Percentiles rank a stretch among this genome's conserved stretches.
Conservation (phyloP, 2,329 filamentous ascomycete genomes). For the Epichloe scottii region DNA sequence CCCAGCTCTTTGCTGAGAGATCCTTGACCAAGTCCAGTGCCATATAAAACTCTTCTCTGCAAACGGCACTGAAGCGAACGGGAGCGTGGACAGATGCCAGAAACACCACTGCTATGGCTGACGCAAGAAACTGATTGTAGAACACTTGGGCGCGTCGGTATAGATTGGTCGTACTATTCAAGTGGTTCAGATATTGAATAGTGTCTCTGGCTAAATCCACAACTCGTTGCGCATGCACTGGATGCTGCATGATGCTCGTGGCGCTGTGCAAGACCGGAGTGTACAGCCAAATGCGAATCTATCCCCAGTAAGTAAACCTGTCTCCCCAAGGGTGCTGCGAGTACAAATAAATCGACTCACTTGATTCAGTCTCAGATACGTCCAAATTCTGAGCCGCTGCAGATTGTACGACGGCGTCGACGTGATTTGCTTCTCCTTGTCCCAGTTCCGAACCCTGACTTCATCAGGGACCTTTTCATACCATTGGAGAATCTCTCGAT, state of each 20-base stretch:
- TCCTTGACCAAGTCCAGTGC: constrained; percentile 63
- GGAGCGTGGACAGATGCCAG: constrained; percentile 66
- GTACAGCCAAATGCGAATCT: constrained; percentile 77
- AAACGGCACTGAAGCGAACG: constrained; percentile 53
- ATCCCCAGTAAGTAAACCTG: neutral
- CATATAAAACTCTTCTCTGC: constrained; percentile 68
- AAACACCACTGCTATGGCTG: constrained; percentile 63
- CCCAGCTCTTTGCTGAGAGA: constrained; percentile 57
- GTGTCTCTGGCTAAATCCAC: constrained; percentile 68
- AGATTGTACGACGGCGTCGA: constrained; percentile 50
- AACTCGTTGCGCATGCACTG: constrained; percentile 58
- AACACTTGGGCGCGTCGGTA: constrained; percentile 63
- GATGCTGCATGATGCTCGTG: constrained; percentile 68
- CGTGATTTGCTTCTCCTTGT: constrained; percentile 36
- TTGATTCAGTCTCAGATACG: constrained; percentile 79
- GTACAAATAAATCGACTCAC: constrained; percentile 15
- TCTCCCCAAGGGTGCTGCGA: neutral
- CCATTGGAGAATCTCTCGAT: constrained; percentile 79
- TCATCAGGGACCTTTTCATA: constrained; percentile 60
- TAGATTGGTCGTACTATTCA: constrained; percentile 60
- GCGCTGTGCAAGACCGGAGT: constrained; percentile 77
- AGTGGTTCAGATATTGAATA: constrained; percentile 55
- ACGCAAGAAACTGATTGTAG: constrained; percentile 70
- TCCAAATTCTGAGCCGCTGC: constrained; percentile 66
- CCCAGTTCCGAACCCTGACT: constrained; percentile 47